Conservation (phyloP, 345 rosid genomes). For the Syzygium grande region DNA sequence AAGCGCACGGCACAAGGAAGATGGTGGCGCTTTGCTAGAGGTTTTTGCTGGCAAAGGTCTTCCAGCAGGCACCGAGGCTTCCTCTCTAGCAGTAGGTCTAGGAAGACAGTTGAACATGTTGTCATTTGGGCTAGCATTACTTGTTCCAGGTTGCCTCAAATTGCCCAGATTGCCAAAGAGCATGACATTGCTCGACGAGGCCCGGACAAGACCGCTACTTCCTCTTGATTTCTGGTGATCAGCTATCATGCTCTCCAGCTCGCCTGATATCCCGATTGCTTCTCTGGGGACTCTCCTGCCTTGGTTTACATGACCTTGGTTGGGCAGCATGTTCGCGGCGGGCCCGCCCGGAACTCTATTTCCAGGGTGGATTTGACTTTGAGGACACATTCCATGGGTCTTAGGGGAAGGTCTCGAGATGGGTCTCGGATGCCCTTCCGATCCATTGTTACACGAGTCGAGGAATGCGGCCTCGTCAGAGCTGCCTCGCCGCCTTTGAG, state of each 20-base stretch:
- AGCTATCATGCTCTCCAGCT: conserved; percentile 73
- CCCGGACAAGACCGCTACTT: conserved; percentile 47
- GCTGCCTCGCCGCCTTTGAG: conserved; percentile 33
- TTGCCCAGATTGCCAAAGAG: conserved; percentile 75
- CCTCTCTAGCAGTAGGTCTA: conserved; percentile 8
- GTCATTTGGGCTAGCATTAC: conserved; percentile 9
- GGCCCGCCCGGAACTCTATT: neutral
- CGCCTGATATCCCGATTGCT: conserved; percentile 66
- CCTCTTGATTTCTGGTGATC: conserved; percentile 70
- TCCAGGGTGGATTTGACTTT: neutral
- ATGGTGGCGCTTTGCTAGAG: conserved; percentile 6
- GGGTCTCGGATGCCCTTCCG: conserved; percentile 11
- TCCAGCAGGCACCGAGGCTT: conserved; percentile 3
- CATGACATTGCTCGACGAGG: conserved; percentile 87
- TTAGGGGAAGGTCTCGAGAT: neutral
- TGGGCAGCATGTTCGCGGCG: neutral
- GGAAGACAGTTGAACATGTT: conserved; percentile 4
- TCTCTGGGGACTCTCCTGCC: conserved; percentile 50
- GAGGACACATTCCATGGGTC: neutral
- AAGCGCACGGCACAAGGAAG: conserved; percentile 71
- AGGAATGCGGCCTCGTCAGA: conserved; percentile 36
- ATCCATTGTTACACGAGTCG: conserved; percentile 9
- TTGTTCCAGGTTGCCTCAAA: conserved; percentile 46
- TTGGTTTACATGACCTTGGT: conserved; percentile 22
- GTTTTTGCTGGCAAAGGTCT: conserved; percentile 22